Conservation (phyloP, 2,329 filamentous ascomycete species). For the Scytalidium sp. region DNA sequence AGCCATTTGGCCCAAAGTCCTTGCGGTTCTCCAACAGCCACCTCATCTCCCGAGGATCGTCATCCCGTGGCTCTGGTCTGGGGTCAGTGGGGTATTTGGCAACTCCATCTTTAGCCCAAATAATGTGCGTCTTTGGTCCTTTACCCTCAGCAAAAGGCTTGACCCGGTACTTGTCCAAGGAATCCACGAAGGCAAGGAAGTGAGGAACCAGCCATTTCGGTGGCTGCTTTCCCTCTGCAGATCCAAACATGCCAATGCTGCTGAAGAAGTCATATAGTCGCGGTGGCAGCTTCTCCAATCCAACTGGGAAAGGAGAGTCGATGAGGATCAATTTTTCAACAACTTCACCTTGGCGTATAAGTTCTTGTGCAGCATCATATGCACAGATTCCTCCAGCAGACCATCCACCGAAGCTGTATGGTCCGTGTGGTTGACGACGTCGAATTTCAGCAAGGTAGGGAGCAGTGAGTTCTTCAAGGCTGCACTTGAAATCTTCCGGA, state of each 20-base stretch:
- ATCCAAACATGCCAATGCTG: conserved; percentile 65
- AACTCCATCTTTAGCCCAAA: conserved; percentile 72
- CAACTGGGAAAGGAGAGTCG: conserved; percentile 62
- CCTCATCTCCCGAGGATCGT: conserved; percentile 49
- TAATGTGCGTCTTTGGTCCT: conserved; percentile 57
- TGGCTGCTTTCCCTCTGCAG: conserved; percentile 43
- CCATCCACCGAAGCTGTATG: conserved; percentile 68
- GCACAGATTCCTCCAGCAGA: conserved; percentile 70
- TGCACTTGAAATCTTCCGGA: conserved; percentile 60
- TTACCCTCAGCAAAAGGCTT: conserved; percentile 55
- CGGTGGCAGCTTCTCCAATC: conserved; percentile 61
- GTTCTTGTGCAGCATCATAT: conserved; percentile 59
- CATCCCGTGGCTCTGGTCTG: conserved; percentile 56
- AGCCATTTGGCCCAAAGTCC: conserved; percentile 66
- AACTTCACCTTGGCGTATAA: conserved; percentile 50
- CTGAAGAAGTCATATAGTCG: conserved; percentile 57
- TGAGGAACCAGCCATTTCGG: conserved; percentile 72
- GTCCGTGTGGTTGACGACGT: conserved; percentile 63
- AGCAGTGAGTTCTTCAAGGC: conserved; percentile 59
- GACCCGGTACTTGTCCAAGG: conserved; percentile 66
- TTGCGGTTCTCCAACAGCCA: conserved; percentile 71
- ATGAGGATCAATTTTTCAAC: conserved; percentile 60
- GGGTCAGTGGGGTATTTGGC: conserved; percentile 63
- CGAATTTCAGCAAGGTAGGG: conserved; percentile 67
- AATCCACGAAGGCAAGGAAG: conserved; percentile 64